These are phyloP conservation scores for Nannochloropsis salina DNA, from an alignment of 108 stramenopile genomes.

Conservation along the genomic window DNA sequence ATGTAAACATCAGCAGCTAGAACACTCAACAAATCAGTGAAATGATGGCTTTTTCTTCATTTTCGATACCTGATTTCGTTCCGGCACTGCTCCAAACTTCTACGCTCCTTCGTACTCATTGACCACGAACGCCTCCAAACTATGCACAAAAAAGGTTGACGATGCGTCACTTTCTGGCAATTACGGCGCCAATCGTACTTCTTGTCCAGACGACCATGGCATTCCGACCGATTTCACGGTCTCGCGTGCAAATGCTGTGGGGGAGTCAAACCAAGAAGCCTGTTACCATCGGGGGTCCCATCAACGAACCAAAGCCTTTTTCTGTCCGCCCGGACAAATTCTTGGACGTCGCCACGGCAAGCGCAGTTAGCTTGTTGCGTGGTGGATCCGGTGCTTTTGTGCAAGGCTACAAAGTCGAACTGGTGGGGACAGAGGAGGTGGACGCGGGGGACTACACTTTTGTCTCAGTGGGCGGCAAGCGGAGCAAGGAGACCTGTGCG, in stretches of 20 bases:
- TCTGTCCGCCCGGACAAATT: conserved; percentile 40
- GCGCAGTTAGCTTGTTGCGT: conserved; percentile 30
- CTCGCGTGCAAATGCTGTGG: background rate
- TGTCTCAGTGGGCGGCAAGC: conserved; percentile 30
- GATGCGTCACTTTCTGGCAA: background rate
- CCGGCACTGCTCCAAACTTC: background rate
- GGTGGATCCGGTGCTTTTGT: conserved; percentile 37
- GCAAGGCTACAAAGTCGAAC: conserved; percentile 37
- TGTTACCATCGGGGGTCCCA: background rate
- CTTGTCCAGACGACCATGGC: background rate
- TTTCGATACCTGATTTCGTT: background rate
- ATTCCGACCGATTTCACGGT: background rate
- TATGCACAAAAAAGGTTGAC: background rate
- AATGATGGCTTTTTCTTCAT: background rate
- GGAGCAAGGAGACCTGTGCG: conserved; percentile 12
- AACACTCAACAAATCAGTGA: too few species aligned
- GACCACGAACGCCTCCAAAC: too few species aligned
- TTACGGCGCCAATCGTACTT: background rate
- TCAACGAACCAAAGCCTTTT: conserved; percentile 34
- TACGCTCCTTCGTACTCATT: background rate
- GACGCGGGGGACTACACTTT: conserved; percentile 43
- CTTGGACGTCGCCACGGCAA: conserved; percentile 35
- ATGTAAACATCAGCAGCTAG: too few species aligned
- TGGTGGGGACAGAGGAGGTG: conserved; percentile 32
- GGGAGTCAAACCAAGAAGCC: conserved; percentile 6